Evolutionary conservation across 257 asterid species (phyloP).

Genomic region (Solanum virginianum): DNA sequence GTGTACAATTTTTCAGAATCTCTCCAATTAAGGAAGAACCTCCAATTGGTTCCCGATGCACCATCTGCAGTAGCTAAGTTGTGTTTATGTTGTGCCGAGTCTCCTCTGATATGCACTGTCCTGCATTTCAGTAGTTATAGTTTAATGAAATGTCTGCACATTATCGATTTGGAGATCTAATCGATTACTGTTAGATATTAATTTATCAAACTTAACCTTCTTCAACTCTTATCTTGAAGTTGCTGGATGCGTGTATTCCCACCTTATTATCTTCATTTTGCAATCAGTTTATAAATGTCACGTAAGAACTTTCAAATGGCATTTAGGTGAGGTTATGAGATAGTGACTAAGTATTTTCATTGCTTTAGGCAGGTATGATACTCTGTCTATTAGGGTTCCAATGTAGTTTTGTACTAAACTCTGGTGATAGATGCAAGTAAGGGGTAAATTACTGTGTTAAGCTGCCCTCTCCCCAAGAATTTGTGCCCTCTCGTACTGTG

Average conservation of each 20-base stretch:
- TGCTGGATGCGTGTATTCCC: background rate
- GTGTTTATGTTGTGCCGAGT: background rate
- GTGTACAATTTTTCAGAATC: too few relatives aligned
- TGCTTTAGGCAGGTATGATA: background rate
- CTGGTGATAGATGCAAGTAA: background rate
- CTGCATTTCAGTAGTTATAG: background rate
- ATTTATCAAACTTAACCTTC: background rate
- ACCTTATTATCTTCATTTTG: background rate
- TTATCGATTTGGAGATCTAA: background rate
- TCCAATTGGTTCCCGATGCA: constrained; percentile 14
- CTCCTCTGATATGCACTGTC: background rate
- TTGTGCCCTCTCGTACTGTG: background rate
- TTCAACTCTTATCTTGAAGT: background rate
- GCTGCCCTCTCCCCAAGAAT: background rate
- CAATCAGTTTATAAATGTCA: background rate
- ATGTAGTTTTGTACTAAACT: background rate
- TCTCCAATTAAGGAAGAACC: too few relatives aligned
- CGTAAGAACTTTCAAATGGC: background rate
- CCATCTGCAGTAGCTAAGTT: background rate
- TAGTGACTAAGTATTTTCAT: background rate
- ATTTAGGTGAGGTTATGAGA: background rate
- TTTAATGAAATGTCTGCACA: background rate
- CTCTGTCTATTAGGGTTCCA: background rate
- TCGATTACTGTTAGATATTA: background rate
- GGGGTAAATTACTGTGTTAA: background rate